Base-by-base conservation (phyloP, 331 rosid species). In the Quercus phellos region DNA sequence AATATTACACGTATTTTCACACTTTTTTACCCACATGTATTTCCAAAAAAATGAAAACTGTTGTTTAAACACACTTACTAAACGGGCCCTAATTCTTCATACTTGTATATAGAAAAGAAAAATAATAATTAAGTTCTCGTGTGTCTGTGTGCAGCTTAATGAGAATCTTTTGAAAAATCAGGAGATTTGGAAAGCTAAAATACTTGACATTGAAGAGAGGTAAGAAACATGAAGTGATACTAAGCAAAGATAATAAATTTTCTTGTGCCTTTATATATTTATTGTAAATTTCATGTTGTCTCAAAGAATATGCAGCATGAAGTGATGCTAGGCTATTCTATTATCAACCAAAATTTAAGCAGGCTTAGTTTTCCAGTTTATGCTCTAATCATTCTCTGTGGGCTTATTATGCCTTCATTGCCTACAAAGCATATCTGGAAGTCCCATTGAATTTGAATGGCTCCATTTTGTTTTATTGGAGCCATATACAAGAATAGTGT, bases 121-220 rank as follows among this genome's bases (percentile, higher is more conserved):
- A 38, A 27, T 24, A 70, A 54, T 55, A 26, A 60, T 68, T 74
- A 7, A 14, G 54, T 81, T 54, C 51, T 76, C 75, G 29, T 68
- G 61, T 79, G 61, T 79, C 74, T 81, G 24, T 70, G 6, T 89
- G 87, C 94, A 94, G 99, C 90, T 92, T 77, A 92, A 94, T 75
- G 99, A 92, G 79, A 92, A 90, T 83, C 94, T 94, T 63, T 67
- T 87, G 82, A 90, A 91, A 79, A 92, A 94, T 75, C 88, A 86
- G 87, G 96, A 91, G 82, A 84, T 86, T 73, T 94, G 97, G 96
- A 84, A 89, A 81, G 79, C 87, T 29, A 94, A 92, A 89, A 56
- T 91, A 66, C 76, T 27, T 66, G 90, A 85, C 84, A 84, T 89
- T 74, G 99, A 91, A 85, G 88, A 86, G 77, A 94, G 96, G 98